Evolutionary conservation across 2,329 filamentous ascomycete genomes (phyloP).

Genomic region (Alternaria brassicicola): DNA sequence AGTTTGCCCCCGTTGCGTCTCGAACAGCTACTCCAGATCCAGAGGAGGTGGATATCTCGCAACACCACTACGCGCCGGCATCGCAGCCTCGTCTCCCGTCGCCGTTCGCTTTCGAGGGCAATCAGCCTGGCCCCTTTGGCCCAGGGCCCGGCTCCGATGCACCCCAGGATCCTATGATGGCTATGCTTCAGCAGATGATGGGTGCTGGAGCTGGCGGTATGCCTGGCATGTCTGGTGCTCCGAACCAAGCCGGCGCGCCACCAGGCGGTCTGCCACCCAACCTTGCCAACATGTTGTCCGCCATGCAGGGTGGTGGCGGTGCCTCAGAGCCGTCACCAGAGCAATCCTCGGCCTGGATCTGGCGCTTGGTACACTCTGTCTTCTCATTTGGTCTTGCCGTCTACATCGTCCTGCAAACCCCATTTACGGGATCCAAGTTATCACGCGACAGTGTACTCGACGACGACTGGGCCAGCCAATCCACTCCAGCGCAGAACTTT

Average conservation of each 20-base stretch:
- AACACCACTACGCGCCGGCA: constrained; percentile 69
- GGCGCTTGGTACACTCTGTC: constrained; percentile 75
- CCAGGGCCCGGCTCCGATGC: constrained; percentile 30
- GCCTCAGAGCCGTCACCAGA: constrained; percentile 43
- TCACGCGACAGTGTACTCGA: constrained; percentile 55
- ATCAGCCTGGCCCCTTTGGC: constrained; percentile 24
- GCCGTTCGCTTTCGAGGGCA: constrained; percentile 43
- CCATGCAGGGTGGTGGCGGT: constrained; percentile 54
- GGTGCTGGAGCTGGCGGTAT: constrained; percentile 50
- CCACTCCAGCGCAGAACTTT: constrained; percentile 50
- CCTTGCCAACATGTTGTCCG: constrained; percentile 53
- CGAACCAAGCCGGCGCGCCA: constrained; percentile 29
- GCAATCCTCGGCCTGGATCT: constrained; percentile 61
- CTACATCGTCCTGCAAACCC: constrained; percentile 71
- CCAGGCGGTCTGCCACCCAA: constrained; percentile 48
- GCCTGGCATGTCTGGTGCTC: constrained; percentile 39
- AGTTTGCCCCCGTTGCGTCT: constrained; percentile 25
- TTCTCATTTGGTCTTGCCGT: constrained; percentile 72
- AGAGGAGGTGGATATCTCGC: constrained; percentile 79
- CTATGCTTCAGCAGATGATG: constrained; percentile 78
- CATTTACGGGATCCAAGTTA: constrained; percentile 70
- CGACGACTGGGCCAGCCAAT: constrained; percentile 39
- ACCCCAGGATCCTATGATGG: constrained; percentile 70
- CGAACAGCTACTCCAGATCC: constrained; percentile 59
- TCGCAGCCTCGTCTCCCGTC: constrained; percentile 50